These are phyloP conservation scores for Scenedesmus sp. DNA, from an alignment of 163 green algal species.

Conservation along the genomic window DNA sequence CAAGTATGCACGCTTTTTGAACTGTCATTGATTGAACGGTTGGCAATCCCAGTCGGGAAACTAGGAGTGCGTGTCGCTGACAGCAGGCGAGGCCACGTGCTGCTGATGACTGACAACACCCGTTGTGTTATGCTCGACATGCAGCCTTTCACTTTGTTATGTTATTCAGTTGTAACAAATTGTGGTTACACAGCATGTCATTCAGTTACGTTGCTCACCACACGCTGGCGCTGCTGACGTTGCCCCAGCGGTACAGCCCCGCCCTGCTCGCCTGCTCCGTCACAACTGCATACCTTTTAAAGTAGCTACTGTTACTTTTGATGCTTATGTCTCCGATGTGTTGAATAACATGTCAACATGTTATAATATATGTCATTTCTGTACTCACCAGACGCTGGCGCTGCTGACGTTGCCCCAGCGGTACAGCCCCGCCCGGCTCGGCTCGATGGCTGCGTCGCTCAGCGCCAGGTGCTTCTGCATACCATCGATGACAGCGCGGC, in stretches of 20 bases:
- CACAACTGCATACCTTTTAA: background rate
- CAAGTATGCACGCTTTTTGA: too few species aligned
- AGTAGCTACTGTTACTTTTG: background rate
- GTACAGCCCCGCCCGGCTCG: slow-evolving; percentile 89
- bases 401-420: slow-evolving; percentile 95
- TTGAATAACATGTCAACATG: background rate
- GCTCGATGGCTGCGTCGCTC: slow-evolving; percentile 71
- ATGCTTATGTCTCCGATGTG: background rate
- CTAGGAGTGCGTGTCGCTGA: too few species aligned
- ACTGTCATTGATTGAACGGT: too few species aligned
- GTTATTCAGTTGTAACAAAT: background rate
- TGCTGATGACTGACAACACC: too few species aligned
- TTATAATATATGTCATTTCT: background rate
- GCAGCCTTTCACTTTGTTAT: too few species aligned
- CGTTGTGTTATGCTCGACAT: too few species aligned
- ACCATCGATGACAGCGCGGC: slow-evolving; percentile 95
- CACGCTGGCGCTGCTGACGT: slow-evolving; percentile 76
- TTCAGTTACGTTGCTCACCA: background rate
- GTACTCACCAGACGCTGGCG: slow-evolving; percentile 92
- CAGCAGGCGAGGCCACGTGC: too few species aligned
- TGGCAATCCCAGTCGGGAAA: too few species aligned
- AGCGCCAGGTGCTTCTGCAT: slow-evolving; percentile 97
- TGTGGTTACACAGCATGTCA: background rate
- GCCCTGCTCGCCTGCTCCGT: slow-evolving; percentile 76
- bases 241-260: slow-evolving; percentile 94